Evolutionary conservation across 768 basidiomycete species (phyloP).

Genomic region (Daedaleopsis sinensis): DNA sequence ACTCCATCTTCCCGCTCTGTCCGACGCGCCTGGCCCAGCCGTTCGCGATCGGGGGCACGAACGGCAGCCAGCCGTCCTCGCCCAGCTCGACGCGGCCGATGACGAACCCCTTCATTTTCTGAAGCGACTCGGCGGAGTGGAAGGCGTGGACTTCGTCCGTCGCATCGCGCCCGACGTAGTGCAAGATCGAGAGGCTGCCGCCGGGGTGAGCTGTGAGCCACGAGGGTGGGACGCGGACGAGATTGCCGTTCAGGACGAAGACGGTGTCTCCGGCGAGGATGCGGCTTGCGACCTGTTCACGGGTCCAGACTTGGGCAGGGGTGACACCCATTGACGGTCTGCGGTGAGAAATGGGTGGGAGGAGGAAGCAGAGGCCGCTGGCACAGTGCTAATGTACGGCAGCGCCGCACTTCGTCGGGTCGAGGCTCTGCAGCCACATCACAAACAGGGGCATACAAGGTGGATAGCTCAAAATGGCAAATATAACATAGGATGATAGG

Average conservation of each 20-base stretch:
- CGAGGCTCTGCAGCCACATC: not conserved
- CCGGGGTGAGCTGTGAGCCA: constrained; percentile 94
- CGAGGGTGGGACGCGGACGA: constrained; percentile 63
- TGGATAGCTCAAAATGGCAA: not conserved
- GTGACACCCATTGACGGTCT: constrained; percentile 32
- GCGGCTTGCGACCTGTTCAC: constrained; percentile 63
- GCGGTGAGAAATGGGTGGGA: not conserved
- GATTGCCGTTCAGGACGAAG: constrained; percentile 68
- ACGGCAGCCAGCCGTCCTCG: constrained; percentile 64
- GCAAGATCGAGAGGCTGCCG: constrained; percentile 84
- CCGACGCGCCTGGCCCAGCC: constrained; percentile 75
- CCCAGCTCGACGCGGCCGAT: constrained; percentile 67
- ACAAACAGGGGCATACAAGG: not conserved
- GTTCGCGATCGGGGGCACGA: constrained; percentile 83
- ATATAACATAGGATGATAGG: not conserved
- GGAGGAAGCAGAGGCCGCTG: not conserved
- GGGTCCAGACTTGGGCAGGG: constrained; percentile 40
- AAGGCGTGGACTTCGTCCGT: constrained; percentile 94
- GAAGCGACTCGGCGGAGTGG: constrained; percentile 65
- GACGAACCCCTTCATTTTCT: constrained; percentile 61
- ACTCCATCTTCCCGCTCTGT: constrained; percentile 46
- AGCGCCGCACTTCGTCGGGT: not conserved
- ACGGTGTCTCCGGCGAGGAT: constrained; percentile 78
- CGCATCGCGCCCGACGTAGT: constrained; percentile 95
- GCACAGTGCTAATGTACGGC: no score